These are phyloP conservation scores for Teunomyces kruisii DNA, from an alignment of 805 yeast species.

Conservation along the genomic window DNA sequence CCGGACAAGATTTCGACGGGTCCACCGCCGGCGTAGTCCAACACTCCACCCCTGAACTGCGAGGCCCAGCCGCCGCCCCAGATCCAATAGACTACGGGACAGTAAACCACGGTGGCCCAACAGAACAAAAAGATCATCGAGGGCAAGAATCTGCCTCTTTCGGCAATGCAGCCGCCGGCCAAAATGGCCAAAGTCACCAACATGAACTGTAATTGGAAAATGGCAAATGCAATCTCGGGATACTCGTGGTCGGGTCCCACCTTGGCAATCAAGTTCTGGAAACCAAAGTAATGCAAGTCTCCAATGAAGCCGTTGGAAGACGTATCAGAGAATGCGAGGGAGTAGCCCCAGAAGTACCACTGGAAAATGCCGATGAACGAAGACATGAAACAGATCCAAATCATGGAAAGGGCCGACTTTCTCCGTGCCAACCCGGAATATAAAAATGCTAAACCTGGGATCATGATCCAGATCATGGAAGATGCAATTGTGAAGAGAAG, in stretches of 20 bases:
- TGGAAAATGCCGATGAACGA: constrained; percentile 76
- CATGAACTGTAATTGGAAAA: constrained; percentile 87
- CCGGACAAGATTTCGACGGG: constrained; percentile 94
- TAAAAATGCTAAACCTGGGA: constrained; percentile 90
- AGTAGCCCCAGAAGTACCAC: constrained; percentile 99
- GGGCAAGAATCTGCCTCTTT: constrained; percentile 87
- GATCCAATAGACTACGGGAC: constrained; percentile 94
- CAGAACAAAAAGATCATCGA: constrained; percentile 76
- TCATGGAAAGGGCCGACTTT: constrained; percentile 83
- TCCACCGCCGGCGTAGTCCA: constrained; percentile 98
- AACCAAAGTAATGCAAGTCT: constrained; percentile 78
- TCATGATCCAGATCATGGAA: constrained; percentile 82
- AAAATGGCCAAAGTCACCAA: constrained; percentile 90
- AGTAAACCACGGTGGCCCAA: constrained; percentile 90
- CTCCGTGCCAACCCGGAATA: constrained; percentile 90
- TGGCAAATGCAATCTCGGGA: constrained; percentile 84
- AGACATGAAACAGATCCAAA: constrained; percentile 76
- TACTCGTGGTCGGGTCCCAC: constrained; percentile 39
- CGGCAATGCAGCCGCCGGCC: constrained; percentile 85
- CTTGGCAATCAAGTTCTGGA: constrained; percentile 59
- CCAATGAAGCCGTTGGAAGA: constrained; percentile 88
- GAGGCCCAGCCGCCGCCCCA: constrained; percentile 97
- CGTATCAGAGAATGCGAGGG: constrained; percentile 79
- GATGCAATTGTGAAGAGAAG: constrained; percentile 57
- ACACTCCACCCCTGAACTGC: constrained; percentile 72